Evolutionary conservation across 2,329 filamentous ascomycete species (phyloP).

Genomic region (Xylaria arbuscula): DNA sequence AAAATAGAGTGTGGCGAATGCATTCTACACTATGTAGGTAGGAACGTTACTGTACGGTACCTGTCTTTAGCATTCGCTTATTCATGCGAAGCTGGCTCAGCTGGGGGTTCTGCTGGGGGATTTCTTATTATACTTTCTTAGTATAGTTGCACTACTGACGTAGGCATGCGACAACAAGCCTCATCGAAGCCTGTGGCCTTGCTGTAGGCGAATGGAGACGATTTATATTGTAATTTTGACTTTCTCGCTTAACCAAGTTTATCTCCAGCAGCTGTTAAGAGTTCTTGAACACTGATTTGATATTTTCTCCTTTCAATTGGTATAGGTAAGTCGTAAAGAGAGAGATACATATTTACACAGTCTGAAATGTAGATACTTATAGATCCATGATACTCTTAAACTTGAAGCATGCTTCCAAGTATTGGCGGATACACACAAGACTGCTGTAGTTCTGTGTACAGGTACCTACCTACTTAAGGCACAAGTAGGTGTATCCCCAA

Average conservation of each 20-base stretch:
- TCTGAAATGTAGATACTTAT: no score
- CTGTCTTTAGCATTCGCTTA: constrained; percentile 4
- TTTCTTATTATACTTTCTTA: not conserved
- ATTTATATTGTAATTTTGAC: not conserved
- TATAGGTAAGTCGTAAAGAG: not conserved
- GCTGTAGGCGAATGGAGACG: not conserved
- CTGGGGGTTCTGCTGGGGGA: no score
- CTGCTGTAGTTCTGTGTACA: not conserved
- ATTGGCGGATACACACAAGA: not conserved
- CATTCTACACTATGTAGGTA: not conserved
- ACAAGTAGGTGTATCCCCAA: not conserved
- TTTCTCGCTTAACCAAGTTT: not conserved
- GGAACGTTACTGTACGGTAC: not conserved
- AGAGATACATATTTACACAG: no score
- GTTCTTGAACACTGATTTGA: not conserved
- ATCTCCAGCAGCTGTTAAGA: not conserved
- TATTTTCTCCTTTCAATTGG: not conserved
- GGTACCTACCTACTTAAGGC: not conserved
- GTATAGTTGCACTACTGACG: constrained; percentile 16
- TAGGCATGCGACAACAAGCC: not conserved
- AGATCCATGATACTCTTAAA: no score
- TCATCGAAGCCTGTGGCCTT: not conserved
- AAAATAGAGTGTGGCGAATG: constrained; percentile 19
- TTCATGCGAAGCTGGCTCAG: constrained; percentile 21
- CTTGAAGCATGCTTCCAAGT: no score